phyloP scores from a whole-genome alignment of 2,329 filamentous ascomycete species.

The Phaeosphaeria sp. region DNA sequence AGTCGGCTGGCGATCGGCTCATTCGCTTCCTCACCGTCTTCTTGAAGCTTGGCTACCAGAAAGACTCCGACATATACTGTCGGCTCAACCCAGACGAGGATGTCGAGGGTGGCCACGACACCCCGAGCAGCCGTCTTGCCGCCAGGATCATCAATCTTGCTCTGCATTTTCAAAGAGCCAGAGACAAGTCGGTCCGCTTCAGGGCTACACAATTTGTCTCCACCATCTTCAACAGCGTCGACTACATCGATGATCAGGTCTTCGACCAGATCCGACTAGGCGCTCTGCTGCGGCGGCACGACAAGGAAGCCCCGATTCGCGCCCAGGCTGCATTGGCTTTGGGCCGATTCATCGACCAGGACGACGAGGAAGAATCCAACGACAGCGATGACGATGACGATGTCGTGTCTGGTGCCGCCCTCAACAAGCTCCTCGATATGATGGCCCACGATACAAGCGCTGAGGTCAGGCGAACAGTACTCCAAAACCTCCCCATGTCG shows the following conservation, averaged over 20 bases:
- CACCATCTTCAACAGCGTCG: constrained; percentile 89
- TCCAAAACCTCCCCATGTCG: constrained; percentile 88
- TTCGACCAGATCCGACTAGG: constrained; percentile 83
- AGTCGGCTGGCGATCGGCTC: constrained; percentile 83
- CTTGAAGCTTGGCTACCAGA: constrained; percentile 71
- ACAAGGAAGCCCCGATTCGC: constrained; percentile 92
- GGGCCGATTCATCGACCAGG: constrained; percentile 76
- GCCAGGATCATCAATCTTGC: constrained; percentile 75
- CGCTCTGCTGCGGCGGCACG: constrained; percentile 83
- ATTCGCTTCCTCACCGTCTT: constrained; percentile 90
- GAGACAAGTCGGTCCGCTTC: constrained; percentile 93
- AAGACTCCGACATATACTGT: constrained; percentile 48
- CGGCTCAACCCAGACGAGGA: constrained; percentile 65
- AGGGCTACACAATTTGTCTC: constrained; percentile 88
- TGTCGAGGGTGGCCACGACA: constrained; percentile 76
- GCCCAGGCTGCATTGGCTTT: constrained; percentile 93
- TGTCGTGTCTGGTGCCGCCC: constrained; percentile 65
- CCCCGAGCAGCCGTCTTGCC: constrained; percentile 81
- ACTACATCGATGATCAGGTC: constrained; percentile 89
- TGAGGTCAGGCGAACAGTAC: constrained; percentile 85
- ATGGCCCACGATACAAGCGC: constrained; percentile 94
- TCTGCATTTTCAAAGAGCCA: constrained; percentile 78
- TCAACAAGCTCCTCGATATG: constrained; percentile 84
- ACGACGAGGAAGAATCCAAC: constrained; percentile 65
- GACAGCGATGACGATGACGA: constrained; percentile 73